Evolutionary conservation across 2,329 filamentous ascomycete species (phyloP).

Genomic region (Beauveria sp.): DNA sequence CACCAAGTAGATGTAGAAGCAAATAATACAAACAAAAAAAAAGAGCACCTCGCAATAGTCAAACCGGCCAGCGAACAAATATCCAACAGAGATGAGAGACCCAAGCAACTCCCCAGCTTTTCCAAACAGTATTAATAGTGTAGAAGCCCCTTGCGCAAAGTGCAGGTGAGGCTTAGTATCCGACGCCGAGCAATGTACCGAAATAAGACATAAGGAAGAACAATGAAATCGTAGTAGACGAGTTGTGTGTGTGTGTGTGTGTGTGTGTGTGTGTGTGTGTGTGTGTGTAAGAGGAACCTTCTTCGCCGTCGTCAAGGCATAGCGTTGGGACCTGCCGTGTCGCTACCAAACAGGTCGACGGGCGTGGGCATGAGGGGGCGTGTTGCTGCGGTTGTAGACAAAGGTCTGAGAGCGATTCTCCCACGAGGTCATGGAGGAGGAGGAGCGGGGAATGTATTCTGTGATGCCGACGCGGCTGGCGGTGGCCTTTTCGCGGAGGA

Average conservation of each 20-base stretch:
- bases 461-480: constrained; percentile 41
- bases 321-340: background rate
- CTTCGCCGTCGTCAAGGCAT: background rate
- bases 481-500: constrained; percentile 45
- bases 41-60: constrained; percentile 10
- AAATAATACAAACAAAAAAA: background rate
- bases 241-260: background rate
- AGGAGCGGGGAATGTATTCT: constrained; percentile 22
- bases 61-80: background rate
- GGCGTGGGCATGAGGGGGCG: constrained; percentile 16
- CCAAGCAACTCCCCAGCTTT: background rate
- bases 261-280: background rate
- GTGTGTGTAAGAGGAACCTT: background rate
- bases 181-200: constrained; percentile 2
- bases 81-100: background rate
- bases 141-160: background rate
- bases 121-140: no score
- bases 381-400: constrained; percentile 15
- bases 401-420: constrained; percentile 12
- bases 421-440: constrained; percentile 16
- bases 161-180: background rate
- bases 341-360: constrained; percentile 9
- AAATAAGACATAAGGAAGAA: background rate
- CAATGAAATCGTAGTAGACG: background rate
- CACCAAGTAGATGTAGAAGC: background rate